These are phyloP conservation scores for Trichoderma sp. DNA, from an alignment of 2,329 filamentous ascomycete genomes.

Conservation along the genomic window DNA sequence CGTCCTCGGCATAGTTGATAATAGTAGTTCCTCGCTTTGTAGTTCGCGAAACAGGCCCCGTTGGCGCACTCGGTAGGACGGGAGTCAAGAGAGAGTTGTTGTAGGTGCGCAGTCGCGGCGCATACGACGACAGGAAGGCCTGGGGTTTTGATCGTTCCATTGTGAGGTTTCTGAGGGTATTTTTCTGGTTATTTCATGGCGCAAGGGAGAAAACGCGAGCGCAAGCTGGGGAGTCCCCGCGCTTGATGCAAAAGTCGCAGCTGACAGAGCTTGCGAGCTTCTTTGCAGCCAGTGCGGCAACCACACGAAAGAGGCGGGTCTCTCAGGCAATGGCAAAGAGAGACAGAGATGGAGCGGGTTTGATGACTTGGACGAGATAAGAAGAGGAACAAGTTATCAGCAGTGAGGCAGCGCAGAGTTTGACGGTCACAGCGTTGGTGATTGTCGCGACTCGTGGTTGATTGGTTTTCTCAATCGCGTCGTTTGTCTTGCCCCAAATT, in stretches of 20 bases:
- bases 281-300: not conserved
- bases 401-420: not conserved
- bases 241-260: not conserved
- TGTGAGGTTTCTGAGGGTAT: constrained; percentile 24
- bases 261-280: not conserved
- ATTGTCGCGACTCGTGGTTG: constrained; percentile 22
- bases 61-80: constrained; percentile 67
- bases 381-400: not conserved
- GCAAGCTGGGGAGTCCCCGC: constrained; percentile 15
- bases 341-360: not conserved
- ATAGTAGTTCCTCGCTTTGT: constrained; percentile 95
- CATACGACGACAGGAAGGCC: constrained; percentile 87
- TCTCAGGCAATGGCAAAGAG: not conserved
- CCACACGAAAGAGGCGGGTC: not conserved
- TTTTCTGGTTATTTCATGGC: constrained; percentile 32
- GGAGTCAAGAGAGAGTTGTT: constrained; percentile 89
- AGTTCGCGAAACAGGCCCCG: constrained; percentile 70
- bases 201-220: constrained; percentile 20
- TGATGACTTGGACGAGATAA: too few species aligned
- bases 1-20: constrained; percentile 97
- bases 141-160: constrained; percentile 65
- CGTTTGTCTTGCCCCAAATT: constrained; percentile 22
- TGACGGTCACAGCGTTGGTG: not conserved
- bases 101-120: constrained; percentile 84
- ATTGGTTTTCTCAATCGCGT: constrained; percentile 22